These are phyloP conservation scores for Vaccinium darrowii DNA, from an alignment of 148 eudicot species.

Conservation along the genomic window DNA sequence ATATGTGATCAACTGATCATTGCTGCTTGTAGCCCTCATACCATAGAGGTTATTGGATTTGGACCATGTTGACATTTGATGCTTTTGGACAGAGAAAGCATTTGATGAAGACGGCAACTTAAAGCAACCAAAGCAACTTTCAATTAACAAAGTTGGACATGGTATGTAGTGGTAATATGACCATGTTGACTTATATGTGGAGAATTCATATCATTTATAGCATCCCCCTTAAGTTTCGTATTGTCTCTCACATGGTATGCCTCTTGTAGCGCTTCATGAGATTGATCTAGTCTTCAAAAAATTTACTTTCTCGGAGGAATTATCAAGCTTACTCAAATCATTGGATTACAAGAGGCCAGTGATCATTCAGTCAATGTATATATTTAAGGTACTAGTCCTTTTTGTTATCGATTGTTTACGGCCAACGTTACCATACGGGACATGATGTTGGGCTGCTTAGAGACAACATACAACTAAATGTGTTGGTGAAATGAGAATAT, in stretches of 20 bases:
- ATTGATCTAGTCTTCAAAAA: slow-evolving; percentile 71
- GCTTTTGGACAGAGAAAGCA: slow-evolving; percentile 69
- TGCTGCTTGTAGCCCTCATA: neutral
- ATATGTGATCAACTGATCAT: too few species aligned
- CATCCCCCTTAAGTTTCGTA: neutral
- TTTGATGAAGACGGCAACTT: slow-evolving; percentile 79
- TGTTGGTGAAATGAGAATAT: neutral
- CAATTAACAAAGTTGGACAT: slow-evolving; percentile 99
- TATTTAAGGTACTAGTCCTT: slow-evolving; percentile 70
- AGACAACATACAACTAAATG: neutral
- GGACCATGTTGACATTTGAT: slow-evolving; percentile 17
- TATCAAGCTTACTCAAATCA: slow-evolving; percentile 56
- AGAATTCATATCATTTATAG: neutral
- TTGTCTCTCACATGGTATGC: slow-evolving; percentile 11
- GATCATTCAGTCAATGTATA: slow-evolving; percentile 94
- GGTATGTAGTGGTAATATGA: slow-evolving; percentile 46
- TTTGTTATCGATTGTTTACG: neutral
- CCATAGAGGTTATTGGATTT: too few species aligned
- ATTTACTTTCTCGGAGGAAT: slow-evolving; percentile 63
- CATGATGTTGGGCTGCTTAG: neutral
- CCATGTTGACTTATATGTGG: neutral
- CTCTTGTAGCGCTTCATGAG: slow-evolving; percentile 72
- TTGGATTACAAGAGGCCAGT: slow-evolving; percentile 84
- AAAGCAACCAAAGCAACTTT: slow-evolving; percentile 86
- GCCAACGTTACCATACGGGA: neutral